Base-by-base conservation (phyloP, 2,329 filamentous ascomycete genomes). In the Pezicula rhizophila region DNA sequence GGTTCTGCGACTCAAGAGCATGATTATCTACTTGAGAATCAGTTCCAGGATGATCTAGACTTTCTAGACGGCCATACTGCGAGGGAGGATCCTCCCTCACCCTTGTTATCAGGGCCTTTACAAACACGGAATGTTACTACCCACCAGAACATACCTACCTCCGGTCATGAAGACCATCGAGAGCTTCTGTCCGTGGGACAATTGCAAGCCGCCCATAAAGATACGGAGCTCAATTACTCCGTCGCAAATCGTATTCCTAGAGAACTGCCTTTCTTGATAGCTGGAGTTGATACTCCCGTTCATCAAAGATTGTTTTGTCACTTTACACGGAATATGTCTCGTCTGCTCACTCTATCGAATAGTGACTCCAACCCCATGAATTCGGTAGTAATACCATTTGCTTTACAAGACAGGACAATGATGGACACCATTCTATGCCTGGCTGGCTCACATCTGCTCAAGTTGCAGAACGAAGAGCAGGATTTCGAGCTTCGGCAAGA, bases 381-480 rank as follows among this genome's bases (percentile, higher is more conserved):
- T 10, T 38, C 37, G 8, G 47, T 54, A 15, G 45, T 60, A 1
- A 45, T 57, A 3, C 57, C 57, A 12, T 37, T 57, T 5, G 57
- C 57, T n/a, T 11, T 56, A 25, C 18, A 15, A 3, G 57, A 59
- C 18, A 42, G 40, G 8, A 54, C 39, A 18, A 43, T 59, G 2
- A 57, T 58, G 53, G 25, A 53, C 17, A 41, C 49, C 4, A 38
- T 60, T 14, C 45, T 60, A 2, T 51, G 52, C 18, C 37, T 60
- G 10, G 52, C 57, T 7, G 53, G 48, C 2, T 54, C 55, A 2
- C 58, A 60, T 42, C 42, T 56, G 7, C 14, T 49, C 8, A 53
- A 52, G 25, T 38, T 50, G 5, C 40, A 49, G 26, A 34, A 31
- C 6, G n/a, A 23, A 3, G 40, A 25, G 4, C 34, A 31, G 7